Evolutionary conservation across 2,329 filamentous ascomycete genomes (phyloP).

Genomic region (Sporothrix pallida): DNA sequence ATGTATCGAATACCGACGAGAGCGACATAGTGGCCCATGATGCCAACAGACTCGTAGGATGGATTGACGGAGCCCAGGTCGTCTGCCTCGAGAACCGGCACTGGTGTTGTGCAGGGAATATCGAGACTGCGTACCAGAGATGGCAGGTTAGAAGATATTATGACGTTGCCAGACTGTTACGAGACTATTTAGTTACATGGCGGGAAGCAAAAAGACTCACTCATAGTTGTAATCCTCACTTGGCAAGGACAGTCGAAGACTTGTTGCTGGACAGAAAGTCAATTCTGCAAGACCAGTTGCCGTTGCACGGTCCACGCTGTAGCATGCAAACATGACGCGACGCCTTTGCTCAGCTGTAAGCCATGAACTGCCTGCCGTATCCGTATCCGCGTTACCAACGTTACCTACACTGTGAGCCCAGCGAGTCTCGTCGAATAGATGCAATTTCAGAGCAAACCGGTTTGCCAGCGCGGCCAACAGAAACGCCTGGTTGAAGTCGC

Average conservation of each 20-base stretch:
- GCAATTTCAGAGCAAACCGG: slow-evolving; percentile 13
- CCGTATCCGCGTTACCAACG: neutral
- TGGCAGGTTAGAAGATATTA: too few relatives aligned
- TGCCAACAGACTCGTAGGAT: neutral
- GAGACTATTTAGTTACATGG: too few relatives aligned
- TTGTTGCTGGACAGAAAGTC: neutral
- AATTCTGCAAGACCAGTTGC: slow-evolving; percentile 13
- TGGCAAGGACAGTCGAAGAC: neutral
- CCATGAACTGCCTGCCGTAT: too few relatives aligned
- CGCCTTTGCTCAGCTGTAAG: neutral
- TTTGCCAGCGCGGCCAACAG: neutral
- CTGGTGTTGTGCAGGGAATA: neutral
- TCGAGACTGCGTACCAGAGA: neutral
- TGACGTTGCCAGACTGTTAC: too few relatives aligned
- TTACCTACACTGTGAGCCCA: neutral
- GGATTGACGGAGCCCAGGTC: neutral
- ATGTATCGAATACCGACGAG: slow-evolving; percentile 10
- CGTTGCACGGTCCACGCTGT: slow-evolving; percentile 14
- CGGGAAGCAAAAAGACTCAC: neutral
- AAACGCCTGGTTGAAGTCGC: slow-evolving; percentile 21
- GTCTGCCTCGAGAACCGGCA: slow-evolving; percentile 1
- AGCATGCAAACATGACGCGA: slow-evolving; percentile 13
- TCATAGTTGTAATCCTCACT: slow-evolving; percentile 14
- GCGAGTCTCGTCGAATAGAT: neutral
- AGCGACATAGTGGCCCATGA: slow-evolving; percentile 8